Evolutionary conservation across 345 rosid genomes (phyloP), one percentile per base, ranked within the genome.

Genomic region (Diplotaxis tenuifolia): DNA sequence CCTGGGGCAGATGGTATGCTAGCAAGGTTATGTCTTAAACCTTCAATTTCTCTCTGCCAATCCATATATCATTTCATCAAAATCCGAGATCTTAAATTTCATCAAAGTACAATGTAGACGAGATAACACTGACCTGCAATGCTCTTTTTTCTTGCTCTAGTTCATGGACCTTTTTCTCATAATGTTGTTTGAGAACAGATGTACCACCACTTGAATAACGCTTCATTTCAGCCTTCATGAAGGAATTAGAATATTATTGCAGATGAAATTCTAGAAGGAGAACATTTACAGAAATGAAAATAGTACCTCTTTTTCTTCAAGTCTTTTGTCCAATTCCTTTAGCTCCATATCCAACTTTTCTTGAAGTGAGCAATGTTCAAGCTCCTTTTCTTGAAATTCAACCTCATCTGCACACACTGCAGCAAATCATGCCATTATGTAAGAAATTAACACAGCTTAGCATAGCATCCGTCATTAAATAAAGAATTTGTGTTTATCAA

Each of bases 161-260:
- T 32, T 95, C 98, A 15, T 82, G 82, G 53, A 92, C 89, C 81
- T 95, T 95, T 80, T 89, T 95, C 82, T 92, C 99, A 60, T 87
- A 95, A 76, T 95, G 99, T 80, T 88, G 93, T 82, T 85, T 92
- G 68, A 95, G 85, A 82, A 88, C 89, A 67, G 96, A 92, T 71
- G 93, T 85, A 62, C 93, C 98, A 72, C 56, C 82, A 83, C 74
- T 79, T 34, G 89, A 16, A 70, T 85, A 86, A 16, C 79, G 84
- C 82, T 90, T 92, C 99, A 95, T 95, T 84, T 92, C 99, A 83
- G 96, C 99, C 99, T 95, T 81, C 72, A 82, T 62, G 59, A 72
- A 62, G 19, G 56, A 34, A 31, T 10, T 50, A 15, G 38, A 27
- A 40, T 5, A 34, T 72, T 31, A 22, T 61, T 20, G 45, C 40